Evolutionary conservation across 2,329 filamentous ascomycete genomes (phyloP).

Genomic region (Diplocarpon mali): DNA sequence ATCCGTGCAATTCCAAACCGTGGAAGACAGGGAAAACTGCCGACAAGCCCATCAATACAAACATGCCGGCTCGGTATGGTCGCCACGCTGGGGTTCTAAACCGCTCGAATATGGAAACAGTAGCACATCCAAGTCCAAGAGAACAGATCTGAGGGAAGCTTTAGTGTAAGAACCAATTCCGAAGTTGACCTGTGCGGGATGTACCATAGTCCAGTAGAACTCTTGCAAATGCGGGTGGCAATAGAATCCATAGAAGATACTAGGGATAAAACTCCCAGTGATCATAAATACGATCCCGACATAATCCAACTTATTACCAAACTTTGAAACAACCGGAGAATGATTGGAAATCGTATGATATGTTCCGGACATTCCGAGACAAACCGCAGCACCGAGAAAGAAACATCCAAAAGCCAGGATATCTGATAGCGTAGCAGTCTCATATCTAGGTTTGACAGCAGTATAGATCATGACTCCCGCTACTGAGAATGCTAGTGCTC

Average conservation of each 20-base stretch:
- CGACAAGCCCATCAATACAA: constrained; percentile 75
- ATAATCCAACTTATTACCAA: constrained; percentile 92
- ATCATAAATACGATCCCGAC: constrained; percentile 88
- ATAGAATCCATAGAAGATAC: constrained; percentile 77
- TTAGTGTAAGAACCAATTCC: background rate
- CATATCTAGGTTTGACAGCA: constrained; percentile 54
- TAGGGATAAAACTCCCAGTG: constrained; percentile 81
- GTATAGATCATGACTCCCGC: constrained; percentile 42
- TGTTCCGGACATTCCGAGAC: constrained; percentile 70
- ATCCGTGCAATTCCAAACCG: constrained; percentile 57
- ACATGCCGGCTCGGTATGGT: constrained; percentile 80
- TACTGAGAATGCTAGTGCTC: constrained; percentile 47
- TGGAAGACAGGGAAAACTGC: constrained; percentile 77
- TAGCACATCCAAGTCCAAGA: constrained; percentile 64
- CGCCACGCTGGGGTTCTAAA: constrained; percentile 80
- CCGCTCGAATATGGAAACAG: constrained; percentile 66
- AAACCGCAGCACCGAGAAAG: constrained; percentile 61
- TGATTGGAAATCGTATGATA: constrained; percentile 85
- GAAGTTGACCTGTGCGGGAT: constrained; percentile 20
- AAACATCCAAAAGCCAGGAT: constrained; percentile 68
- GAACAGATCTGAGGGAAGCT: constrained; percentile 51
- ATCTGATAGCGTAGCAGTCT: constrained; percentile 48
- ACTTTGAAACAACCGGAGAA: constrained; percentile 61
- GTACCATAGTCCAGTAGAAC: constrained; percentile 65
- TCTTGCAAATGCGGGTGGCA: constrained; percentile 54